These are phyloP conservation scores for Zhuliangozyma parablackwelliae DNA, from an alignment of 1,139 yeast genomes.

Conservation along the genomic window DNA sequence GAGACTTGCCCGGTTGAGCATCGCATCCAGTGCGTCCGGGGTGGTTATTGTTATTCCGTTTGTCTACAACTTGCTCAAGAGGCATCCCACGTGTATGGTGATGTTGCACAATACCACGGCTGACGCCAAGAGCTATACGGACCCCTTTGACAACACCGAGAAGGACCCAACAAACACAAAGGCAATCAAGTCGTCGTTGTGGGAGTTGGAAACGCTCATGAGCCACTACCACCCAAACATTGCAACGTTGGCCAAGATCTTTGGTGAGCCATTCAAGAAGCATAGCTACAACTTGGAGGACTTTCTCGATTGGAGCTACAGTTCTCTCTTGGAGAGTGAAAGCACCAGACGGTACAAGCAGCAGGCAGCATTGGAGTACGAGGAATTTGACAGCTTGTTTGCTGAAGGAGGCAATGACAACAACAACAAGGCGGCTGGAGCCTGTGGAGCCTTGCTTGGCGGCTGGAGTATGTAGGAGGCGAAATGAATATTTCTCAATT, in stretches of 20 bases:
- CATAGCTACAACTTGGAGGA: slow-evolving; percentile 87
- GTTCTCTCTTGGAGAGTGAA: slow-evolving; percentile 72
- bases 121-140: slow-evolving; percentile 33
- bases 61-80: slow-evolving; percentile 78
- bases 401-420: slow-evolving; percentile 11
- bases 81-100: slow-evolving; percentile 92
- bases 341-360: slow-evolving; percentile 62
- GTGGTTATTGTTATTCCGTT: slow-evolving; percentile 87
- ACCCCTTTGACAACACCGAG: slow-evolving; percentile 65
- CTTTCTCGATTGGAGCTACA: slow-evolving; percentile 87
- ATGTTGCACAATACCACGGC: slow-evolving; percentile 58
- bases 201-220: slow-evolving; percentile 84
- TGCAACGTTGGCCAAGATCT: slow-evolving; percentile 84
- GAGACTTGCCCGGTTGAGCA: slow-evolving; percentile 66
- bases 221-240: slow-evolving; percentile 95
- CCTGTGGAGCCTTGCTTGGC: slow-evolving; percentile 11
- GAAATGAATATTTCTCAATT: slow-evolving; percentile 19
- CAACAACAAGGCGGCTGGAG: slow-evolving; percentile 1
- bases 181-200: slow-evolving; percentile 80
- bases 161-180: slow-evolving; percentile 70
- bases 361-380: slow-evolving; percentile 78
- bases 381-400: slow-evolving; percentile 46
- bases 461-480: slow-evolving; percentile 23
- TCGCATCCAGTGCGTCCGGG: slow-evolving; percentile 87
- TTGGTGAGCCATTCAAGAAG: slow-evolving; percentile 86